A percentile compares a stretch with the other conserved stretches of the same genome.
Evolutionary conservation across 1,284 basidiomycete species (phyloP).

Genomic region (Earliella scabrosa): DNA sequence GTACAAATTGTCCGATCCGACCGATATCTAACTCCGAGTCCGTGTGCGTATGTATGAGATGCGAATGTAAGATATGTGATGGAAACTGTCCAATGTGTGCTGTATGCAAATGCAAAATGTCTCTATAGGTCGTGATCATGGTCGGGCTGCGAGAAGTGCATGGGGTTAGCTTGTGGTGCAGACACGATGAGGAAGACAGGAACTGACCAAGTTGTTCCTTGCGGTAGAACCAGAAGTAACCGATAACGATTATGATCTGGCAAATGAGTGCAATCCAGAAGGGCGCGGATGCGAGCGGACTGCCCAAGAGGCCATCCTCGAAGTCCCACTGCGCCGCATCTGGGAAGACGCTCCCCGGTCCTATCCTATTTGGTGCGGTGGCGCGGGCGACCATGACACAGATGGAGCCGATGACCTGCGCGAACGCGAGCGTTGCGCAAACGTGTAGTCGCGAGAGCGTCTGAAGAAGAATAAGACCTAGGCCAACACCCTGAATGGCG

Average conservation of each 20-base stretch:
- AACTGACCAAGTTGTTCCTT: slow-evolving; percentile 79
- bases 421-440: slow-evolving; percentile 87
- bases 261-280: slow-evolving; percentile 89
- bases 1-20: slow-evolving; percentile 35
- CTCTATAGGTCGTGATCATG: slow-evolving; percentile 40
- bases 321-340: slow-evolving; percentile 90
- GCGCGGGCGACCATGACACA: slow-evolving; percentile 88
- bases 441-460: slow-evolving; percentile 92
- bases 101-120: slow-evolving; percentile 22
- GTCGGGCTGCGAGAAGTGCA: slow-evolving; percentile 37
- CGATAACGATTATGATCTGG: slow-evolving; percentile 83
- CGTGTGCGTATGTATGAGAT: slow-evolving; percentile 28
- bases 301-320: slow-evolving; percentile 65
- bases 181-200: not conserved
- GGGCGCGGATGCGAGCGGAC: slow-evolving; percentile 77
- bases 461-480: slow-evolving; percentile 91
- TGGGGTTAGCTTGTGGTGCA: slow-evolving; percentile 3
- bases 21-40: slow-evolving; percentile 29
- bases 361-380: slow-evolving; percentile 83
- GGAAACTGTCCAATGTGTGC: slow-evolving; percentile 29
- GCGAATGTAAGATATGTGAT: slow-evolving; percentile 30
- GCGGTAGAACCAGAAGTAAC: slow-evolving; percentile 95
- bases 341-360: slow-evolving; percentile 91
- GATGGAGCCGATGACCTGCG: slow-evolving; percentile 81
- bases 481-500: slow-evolving; percentile 89